Evolutionary conservation across 306 rosid species (phyloP), one percentile per base, ranked within the genome.

Genomic region (Begonia loranthoides): DNA sequence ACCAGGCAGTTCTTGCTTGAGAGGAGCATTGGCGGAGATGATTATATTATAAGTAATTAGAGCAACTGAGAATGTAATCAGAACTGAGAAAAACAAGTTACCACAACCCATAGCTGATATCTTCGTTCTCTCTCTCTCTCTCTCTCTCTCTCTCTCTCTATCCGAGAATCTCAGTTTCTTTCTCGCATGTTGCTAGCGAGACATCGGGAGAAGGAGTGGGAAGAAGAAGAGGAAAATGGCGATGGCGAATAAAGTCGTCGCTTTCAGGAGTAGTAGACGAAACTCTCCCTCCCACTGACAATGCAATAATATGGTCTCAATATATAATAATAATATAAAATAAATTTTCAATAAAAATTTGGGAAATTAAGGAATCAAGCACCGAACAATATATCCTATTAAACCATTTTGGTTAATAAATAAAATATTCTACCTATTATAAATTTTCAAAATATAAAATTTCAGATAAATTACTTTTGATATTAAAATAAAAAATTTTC

Each of bases 21-120:
- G 78, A 16, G 99, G 88, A 1, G 87, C 90, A 58, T 73, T 82
- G 1, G 93, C 83, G 6, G 99, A 92, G 62, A 92, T 80, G 16
- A 92, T 78, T 34, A 92, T 80, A 80, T 92, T 92, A 81, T 92
- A 92, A 0, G 99, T 92, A 38, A 92, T 92, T 3, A 92, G 74
- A 34, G 99, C 87, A 3, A 86, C 84, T 3, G 99, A 92, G 74
- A 92, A 86, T 48, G 79, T 72, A 21, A 86, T 45, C 11, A 92
- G 81, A 19, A 78, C 39, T 51, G 74, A 51, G 78, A 80, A 92
- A 85, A 92, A 86, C 65, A 75, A 39, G 52, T 92, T 92, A 13
- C 99, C 96, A 59, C 95, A 92, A 59, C 88, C 94, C 99, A 92
- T 92, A 6, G 34, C 34, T 0, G 34, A 28, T 0, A 28, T n/a